phyloP scores from a whole-genome alignment of 345 rosid genomes.

The Bretschneidera sinensis region DNA sequence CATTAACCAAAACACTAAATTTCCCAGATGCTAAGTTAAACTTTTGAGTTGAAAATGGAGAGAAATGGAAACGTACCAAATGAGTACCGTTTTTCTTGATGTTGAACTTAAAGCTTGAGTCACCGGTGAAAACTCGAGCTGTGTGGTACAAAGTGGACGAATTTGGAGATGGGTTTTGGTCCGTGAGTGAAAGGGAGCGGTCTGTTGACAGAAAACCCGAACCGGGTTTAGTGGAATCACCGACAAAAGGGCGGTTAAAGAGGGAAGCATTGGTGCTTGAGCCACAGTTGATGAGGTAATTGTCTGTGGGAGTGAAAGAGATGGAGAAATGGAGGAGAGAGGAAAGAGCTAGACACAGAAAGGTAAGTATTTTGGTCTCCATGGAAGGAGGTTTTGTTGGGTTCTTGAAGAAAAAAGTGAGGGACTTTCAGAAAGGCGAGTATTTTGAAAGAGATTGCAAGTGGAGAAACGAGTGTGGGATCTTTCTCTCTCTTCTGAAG shows the following conservation, averaged over 20 bases:
- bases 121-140: constrained; percentile 53
- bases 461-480: too few species aligned
- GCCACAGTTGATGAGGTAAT: constrained; percentile 82
- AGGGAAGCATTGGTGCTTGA: constrained; percentile 46
- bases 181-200: constrained; percentile 41
- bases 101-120: constrained; percentile 43
- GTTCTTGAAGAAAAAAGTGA: neutral
- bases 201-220: constrained; percentile 35
- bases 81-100: constrained; percentile 49
- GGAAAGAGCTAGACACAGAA: constrained; percentile 27
- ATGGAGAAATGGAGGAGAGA: constrained; percentile 23
- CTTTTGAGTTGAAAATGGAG: constrained; percentile 53
- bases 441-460: too few species aligned
- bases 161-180: constrained; percentile 49
- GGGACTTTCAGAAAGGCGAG: constrained; percentile 2
- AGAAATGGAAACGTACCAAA: constrained; percentile 92
- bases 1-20: constrained; percentile 54
- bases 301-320: constrained; percentile 61
- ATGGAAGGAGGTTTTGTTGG: constrained; percentile 18
- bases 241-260: constrained; percentile 50
- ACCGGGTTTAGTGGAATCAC: constrained; percentile 49
- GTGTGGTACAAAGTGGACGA: constrained; percentile 54
- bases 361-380: constrained; percentile 25
- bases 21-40: constrained; percentile 48
- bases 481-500: too few species aligned